These are phyloP conservation scores for Nannizzia gypsea DNA, from an alignment of 2,329 filamentous ascomycete species.

Conservation along the genomic window DNA sequence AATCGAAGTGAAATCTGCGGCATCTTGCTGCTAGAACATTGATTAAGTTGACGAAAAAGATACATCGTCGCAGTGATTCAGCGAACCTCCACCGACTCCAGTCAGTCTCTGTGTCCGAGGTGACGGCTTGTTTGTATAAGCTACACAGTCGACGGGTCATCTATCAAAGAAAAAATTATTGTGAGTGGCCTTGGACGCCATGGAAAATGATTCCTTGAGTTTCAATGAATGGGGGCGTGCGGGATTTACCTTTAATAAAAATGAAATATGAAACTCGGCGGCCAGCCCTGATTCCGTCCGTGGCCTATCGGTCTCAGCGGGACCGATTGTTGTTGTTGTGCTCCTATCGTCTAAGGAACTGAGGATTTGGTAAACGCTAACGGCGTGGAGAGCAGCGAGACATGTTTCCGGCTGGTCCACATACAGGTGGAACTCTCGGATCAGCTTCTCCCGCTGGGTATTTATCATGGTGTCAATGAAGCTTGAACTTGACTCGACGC, in stretches of 20 bases:
- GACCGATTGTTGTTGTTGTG: background rate
- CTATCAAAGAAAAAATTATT: background rate
- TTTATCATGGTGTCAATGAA: constrained; percentile 1
- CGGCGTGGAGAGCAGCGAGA: background rate
- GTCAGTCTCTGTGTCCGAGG: background rate
- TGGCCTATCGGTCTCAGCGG: background rate
- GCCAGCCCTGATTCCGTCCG: background rate
- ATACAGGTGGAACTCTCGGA: constrained; percentile 5
- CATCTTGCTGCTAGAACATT: constrained; percentile 4
- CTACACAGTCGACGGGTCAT: constrained; percentile 3
- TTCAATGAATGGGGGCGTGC: background rate
- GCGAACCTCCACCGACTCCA: constrained; percentile 1
- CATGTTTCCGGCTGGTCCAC: constrained; percentile 1
- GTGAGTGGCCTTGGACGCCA: too few relatives aligned
- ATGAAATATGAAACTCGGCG: constrained; percentile 1
- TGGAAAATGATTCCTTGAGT: too few relatives aligned
- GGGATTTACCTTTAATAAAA: constrained; percentile 4
- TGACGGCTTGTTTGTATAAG: background rate
- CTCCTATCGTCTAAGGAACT: background rate
- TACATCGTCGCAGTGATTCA: background rate
- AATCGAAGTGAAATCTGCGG: constrained; percentile 3
- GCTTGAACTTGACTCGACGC: background rate
- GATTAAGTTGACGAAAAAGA: constrained; percentile 2
- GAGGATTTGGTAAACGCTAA: constrained; percentile 3
- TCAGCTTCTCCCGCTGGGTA: constrained; percentile 6